Conservation (phyloP, 768 basidiomycete genomes). For the Lactifluus hygrophoroides region DNA sequence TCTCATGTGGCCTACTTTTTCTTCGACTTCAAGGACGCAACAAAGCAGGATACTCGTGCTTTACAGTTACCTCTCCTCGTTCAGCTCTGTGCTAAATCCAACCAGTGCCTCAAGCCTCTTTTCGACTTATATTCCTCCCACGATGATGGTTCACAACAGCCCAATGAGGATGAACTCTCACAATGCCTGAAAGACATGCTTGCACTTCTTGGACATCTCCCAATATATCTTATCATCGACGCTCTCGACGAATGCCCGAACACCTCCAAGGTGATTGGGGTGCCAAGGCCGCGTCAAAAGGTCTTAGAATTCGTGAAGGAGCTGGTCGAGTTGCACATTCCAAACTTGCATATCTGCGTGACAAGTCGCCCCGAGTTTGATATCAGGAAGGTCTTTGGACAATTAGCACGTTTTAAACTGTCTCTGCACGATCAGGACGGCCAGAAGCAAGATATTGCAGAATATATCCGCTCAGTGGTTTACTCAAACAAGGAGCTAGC, state of each 20-base stretch:
- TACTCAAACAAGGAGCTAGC: constrained; percentile 25
- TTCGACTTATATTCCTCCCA: not conserved
- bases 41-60: not conserved
- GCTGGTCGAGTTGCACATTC: not conserved
- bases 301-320: not conserved
- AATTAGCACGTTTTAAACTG: not conserved
- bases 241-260: not conserved
- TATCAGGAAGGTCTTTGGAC: not conserved
- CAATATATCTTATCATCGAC: not conserved
- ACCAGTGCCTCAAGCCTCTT: not conserved
- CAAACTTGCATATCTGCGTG: not conserved
- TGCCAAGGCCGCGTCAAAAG: not conserved
- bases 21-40: not conserved
- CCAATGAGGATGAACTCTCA: not conserved
- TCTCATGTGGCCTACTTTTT: not conserved
- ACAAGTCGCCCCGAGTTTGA: not conserved
- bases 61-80: not conserved
- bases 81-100: not conserved
- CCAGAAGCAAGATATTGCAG: not conserved
- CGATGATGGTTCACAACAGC: not conserved
- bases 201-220: not conserved
- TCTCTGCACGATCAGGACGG: not conserved
- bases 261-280: not conserved
- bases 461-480: not conserved
- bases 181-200: not conserved